phyloP scores from a whole-genome alignment of 371 early-diverging fungal genomes.

The Apophysomyces variabilis region DNA sequence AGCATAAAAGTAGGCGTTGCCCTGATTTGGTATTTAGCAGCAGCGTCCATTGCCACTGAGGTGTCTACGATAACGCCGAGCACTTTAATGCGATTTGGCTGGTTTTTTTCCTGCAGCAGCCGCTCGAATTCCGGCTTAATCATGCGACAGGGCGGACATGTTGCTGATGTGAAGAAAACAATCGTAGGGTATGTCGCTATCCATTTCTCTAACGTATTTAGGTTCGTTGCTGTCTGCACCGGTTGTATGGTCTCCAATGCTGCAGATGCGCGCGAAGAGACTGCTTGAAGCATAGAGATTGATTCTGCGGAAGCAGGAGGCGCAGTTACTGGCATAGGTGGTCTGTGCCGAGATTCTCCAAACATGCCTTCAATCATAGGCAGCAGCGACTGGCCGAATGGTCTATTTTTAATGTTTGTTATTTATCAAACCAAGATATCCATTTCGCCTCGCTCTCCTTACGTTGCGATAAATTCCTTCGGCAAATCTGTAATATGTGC shows the following conservation, averaged over 20 bases:
- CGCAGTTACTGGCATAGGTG: constrained; percentile 16
- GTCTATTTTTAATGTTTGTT: constrained; percentile 42
- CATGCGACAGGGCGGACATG: constrained; percentile 74
- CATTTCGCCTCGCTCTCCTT: constrained; percentile 16
- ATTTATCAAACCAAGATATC: too few relatives aligned
- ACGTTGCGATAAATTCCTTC: constrained; percentile 69
- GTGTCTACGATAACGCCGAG: constrained; percentile 72
- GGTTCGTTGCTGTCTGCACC: constrained; percentile 41
- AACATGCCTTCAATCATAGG: constrained; percentile 86
- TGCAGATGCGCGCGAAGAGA: constrained; percentile 47
- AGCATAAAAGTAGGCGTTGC: constrained; percentile 77
- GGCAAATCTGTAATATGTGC: constrained; percentile 75
- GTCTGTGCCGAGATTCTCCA: constrained; percentile 54
- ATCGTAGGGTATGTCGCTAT: constrained; percentile 59
- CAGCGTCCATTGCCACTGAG: constrained; percentile 55
- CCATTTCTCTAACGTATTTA: constrained; percentile 32
- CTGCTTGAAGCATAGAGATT: constrained; percentile 30
- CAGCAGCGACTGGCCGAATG: constrained; percentile 76
- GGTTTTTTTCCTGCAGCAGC: constrained; percentile 54
- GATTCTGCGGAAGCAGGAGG: constrained; percentile 17
- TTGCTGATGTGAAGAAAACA: constrained; percentile 76
- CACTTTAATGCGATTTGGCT: constrained; percentile 35
- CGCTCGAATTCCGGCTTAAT: constrained; percentile 76
- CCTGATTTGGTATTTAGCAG: constrained; percentile 57
- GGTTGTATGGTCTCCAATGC: constrained; percentile 23